These are phyloP conservation scores for Scheffersomyces lignicola DNA, from an alignment of 1,139 yeast genomes.

Conservation along the genomic window DNA sequence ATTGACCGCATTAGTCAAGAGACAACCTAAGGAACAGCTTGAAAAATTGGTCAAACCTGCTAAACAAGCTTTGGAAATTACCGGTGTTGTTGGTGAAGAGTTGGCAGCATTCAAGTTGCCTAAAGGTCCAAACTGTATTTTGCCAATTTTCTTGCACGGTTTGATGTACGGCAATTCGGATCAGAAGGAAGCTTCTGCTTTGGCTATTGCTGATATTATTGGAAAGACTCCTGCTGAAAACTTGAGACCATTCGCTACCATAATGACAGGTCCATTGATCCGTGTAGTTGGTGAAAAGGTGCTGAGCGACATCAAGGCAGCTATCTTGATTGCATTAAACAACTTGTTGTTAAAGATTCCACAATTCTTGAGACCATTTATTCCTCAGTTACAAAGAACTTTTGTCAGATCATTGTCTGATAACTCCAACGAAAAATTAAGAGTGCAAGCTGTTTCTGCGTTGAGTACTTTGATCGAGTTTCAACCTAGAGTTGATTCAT, in stretches of 20 bases:
- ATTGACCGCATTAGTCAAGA: slow-evolving; percentile 63
- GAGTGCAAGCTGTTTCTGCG: slow-evolving; percentile 88
- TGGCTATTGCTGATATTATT: slow-evolving; percentile 85
- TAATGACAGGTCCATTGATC: slow-evolving; percentile 94
- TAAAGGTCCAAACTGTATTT: slow-evolving; percentile 81
- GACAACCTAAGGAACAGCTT: slow-evolving; percentile 71
- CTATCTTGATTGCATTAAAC: slow-evolving; percentile 82
- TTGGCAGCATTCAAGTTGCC: slow-evolving; percentile 78
- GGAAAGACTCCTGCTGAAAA: slow-evolving; percentile 81
- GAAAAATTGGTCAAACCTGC: slow-evolving; percentile 80
- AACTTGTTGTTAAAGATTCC: slow-evolving; percentile 81
- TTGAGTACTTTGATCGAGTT: slow-evolving; percentile 82
- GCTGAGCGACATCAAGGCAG: slow-evolving; percentile 86
- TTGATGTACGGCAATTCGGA: slow-evolving; percentile 89
- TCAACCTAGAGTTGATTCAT: slow-evolving; percentile 93
- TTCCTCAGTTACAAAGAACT: slow-evolving; percentile 97
- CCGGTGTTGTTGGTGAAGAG: slow-evolving; percentile 66
- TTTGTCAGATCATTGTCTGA: slow-evolving; percentile 91
- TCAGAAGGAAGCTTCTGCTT: slow-evolving; percentile 82
- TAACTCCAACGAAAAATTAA: slow-evolving; percentile 64
- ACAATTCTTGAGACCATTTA: slow-evolving; percentile 87
- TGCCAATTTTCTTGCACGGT: slow-evolving; percentile 93
- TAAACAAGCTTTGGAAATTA: slow-evolving; percentile 64
- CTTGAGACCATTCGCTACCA: slow-evolving; percentile 86
- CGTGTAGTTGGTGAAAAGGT: slow-evolving; percentile 98